A percentile compares a stretch with the other conserved stretches of the same genome.
Conservation (phyloP, 345 rosid genomes). For the Eucalyptus polyanthemos region DNA sequence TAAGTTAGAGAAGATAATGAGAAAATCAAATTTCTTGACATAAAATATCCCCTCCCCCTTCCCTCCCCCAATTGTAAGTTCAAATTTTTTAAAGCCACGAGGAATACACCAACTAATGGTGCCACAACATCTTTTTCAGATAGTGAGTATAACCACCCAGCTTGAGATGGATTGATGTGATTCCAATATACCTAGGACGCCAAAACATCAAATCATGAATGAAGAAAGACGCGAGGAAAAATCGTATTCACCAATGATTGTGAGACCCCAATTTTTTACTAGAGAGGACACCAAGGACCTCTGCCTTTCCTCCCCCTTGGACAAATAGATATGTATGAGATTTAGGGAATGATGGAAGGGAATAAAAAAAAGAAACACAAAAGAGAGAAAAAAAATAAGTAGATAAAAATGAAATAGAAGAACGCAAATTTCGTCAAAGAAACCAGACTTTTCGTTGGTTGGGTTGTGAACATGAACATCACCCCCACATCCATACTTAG, state of each 20-base stretch:
- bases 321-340: neutral
- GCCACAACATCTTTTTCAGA: neutral
- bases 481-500: neutral
- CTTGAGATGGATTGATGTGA: neutral
- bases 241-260: neutral
- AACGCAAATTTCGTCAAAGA: neutral
- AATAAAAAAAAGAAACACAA: neutral
- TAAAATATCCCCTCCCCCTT: neutral
- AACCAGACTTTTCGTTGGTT: neutral
- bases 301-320: neutral
- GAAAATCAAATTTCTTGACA: neutral
- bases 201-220: neutral
- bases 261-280: neutral
- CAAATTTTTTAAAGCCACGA: neutral
- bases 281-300: neutral
- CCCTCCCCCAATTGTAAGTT: too few relatives aligned
- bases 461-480: neutral
- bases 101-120: neutral
- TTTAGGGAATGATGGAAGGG: neutral
- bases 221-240: neutral
- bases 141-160: neutral
- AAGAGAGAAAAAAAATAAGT: neutral
- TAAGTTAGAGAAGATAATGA: neutral
- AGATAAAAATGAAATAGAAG: neutral
- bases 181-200: neutral